A percentile compares a stretch with the other conserved stretches of the same genome.
phyloP scores from a whole-genome alignment of 164 flowering plant species.

The Stephania yunnanensis region DNA sequence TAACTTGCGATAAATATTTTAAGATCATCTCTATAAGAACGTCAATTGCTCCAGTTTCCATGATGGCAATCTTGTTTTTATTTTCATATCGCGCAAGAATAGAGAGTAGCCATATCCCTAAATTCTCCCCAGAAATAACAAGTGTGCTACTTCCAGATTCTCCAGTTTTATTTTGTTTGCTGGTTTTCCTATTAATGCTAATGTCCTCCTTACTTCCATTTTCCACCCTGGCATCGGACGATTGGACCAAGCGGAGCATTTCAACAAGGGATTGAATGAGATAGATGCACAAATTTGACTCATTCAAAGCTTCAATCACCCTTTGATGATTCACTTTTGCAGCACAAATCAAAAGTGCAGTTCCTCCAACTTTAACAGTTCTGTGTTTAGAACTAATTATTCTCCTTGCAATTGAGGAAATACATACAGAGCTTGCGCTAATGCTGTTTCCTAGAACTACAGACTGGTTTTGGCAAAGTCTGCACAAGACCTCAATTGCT shows the following conservation, averaged over 20 bases:
- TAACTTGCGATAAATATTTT: slow-evolving; percentile 35
- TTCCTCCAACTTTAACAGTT: slow-evolving; percentile 81
- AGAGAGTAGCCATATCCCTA: slow-evolving; percentile 78
- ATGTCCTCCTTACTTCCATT: slow-evolving; percentile 30
- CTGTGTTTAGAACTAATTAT: slow-evolving; percentile 49
- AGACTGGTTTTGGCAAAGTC: slow-evolving; percentile 69
- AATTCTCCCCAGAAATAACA: slow-evolving; percentile 54
- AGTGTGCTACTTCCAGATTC: slow-evolving; percentile 38
- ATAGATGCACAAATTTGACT: slow-evolving; percentile 37
- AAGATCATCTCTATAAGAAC: slow-evolving; percentile 74
- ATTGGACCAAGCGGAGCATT: slow-evolving; percentile 38
- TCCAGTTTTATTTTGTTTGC: slow-evolving; percentile 27
- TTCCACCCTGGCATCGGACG: slow-evolving; percentile 22
- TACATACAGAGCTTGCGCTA: slow-evolving; percentile 53
- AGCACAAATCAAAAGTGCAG: slow-evolving; percentile 88
- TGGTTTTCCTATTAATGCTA: slow-evolving; percentile 51
- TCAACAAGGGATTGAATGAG: slow-evolving; percentile 84
- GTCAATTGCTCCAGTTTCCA: slow-evolving; percentile 96
- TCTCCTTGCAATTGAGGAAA: slow-evolving; percentile 63
- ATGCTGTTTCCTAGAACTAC: slow-evolving; percentile 56
- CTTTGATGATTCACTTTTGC: slow-evolving; percentile 70
- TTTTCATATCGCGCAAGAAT: slow-evolving; percentile 75
- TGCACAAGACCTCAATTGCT: slow-evolving; percentile 75
- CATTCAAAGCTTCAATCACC: slow-evolving; percentile 61
- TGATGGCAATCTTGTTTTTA: slow-evolving; percentile 50